Evolutionary conservation across 805 yeast genomes (phyloP).

Genomic region (Starmera amethionina): DNA sequence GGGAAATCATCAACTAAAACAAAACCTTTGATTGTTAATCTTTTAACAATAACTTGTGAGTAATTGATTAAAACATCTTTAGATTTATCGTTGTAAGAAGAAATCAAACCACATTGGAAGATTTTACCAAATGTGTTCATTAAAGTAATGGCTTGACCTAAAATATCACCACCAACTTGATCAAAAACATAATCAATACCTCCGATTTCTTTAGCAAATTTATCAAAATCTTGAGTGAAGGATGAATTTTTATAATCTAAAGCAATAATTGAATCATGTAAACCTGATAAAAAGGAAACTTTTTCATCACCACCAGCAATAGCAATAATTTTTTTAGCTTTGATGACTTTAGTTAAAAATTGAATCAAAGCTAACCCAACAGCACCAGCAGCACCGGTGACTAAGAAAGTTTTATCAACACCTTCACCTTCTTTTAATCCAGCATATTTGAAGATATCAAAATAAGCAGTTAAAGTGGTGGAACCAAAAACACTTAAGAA

Average conservation of each 20-base stretch:
- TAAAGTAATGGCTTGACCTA: conserved; percentile 31
- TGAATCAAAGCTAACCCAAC: conserved; percentile 56
- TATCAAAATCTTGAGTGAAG: conserved; percentile 25
- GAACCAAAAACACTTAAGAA: conserved; percentile 42
- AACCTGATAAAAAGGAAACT: conserved; percentile 39
- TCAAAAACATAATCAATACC: conserved; percentile 47
- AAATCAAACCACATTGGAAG: conserved; percentile 55
- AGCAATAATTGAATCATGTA: conserved; percentile 42
- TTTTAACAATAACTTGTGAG: conserved; percentile 34
- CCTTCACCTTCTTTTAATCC: conserved; percentile 28
- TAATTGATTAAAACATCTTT: conserved; percentile 30
- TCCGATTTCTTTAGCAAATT: conserved; percentile 33
- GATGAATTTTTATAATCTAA: conserved; percentile 42
- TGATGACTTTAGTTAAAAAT: conserved; percentile 40
- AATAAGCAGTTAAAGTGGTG: conserved; percentile 54
- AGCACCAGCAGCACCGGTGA: conserved; percentile 69
- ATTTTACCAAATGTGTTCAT: conserved; percentile 32
- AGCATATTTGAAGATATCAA: conserved; percentile 43
- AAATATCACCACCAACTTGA: conserved; percentile 53
- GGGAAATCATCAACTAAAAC: conserved; percentile 34
- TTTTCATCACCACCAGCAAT: conserved; percentile 53
- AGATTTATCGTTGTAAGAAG: conserved; percentile 40
- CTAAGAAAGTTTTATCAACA: conserved; percentile 33
- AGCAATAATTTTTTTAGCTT: conserved; percentile 48
- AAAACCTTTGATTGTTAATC: conserved; percentile 45